Conservation (phyloP, 805 yeast species). For the Geotrichum ghanense region DNA sequence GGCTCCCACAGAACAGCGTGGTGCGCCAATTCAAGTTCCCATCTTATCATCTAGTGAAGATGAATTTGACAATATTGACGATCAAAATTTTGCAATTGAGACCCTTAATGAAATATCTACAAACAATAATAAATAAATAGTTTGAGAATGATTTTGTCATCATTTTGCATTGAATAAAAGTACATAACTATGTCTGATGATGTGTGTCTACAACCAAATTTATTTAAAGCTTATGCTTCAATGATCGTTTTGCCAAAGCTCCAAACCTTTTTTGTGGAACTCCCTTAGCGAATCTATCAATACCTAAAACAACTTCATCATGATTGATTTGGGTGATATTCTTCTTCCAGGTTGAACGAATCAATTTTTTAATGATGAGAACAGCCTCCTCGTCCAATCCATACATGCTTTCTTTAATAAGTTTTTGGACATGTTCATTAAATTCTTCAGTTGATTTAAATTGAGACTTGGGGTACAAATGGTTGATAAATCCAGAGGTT, state of each 20-base stretch:
- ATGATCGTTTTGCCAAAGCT: constrained; percentile 39
- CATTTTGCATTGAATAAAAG: constrained; percentile 12
- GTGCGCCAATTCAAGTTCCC: constrained; percentile 21
- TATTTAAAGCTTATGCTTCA: constrained; percentile 48
- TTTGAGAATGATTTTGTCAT: not conserved
- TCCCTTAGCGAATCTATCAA: constrained; percentile 59
- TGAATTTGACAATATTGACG: constrained; percentile 23
- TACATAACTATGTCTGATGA: constrained; percentile 18
- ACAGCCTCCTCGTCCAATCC: constrained; percentile 37
- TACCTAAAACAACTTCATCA: constrained; percentile 57
- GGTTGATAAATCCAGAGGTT: constrained; percentile 50
- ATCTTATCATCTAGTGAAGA: constrained; percentile 17
- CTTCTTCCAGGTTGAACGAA: constrained; percentile 25
- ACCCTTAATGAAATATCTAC: constrained; percentile 14
- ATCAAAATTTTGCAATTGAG: constrained; percentile 23
- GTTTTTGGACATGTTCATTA: constrained; percentile 33
- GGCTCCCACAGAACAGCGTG: constrained; percentile 8
- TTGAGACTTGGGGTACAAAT: constrained; percentile 32
- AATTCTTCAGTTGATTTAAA: constrained; percentile 34
- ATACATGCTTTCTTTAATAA: constrained; percentile 28
- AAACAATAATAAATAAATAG: not conserved
- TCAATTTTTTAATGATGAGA: constrained; percentile 33
- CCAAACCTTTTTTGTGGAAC: constrained; percentile 60
- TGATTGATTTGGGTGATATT: constrained; percentile 41
- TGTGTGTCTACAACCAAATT: too few species aligned